Evolutionary conservation across 768 basidiomycete species (phyloP).

Genomic region (Imleria badia): DNA sequence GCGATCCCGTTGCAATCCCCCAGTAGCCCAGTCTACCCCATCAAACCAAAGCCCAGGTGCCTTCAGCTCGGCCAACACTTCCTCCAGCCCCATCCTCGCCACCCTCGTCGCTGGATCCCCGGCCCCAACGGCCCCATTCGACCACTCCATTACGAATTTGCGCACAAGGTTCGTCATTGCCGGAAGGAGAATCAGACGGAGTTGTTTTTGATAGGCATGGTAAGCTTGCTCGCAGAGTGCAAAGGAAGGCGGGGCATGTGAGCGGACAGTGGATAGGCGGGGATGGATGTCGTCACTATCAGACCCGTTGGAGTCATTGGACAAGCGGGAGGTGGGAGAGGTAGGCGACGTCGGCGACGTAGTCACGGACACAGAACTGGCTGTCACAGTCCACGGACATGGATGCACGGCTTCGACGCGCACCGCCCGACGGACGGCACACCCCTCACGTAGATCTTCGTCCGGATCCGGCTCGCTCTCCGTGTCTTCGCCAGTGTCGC

Average conservation of each 20-base stretch:
- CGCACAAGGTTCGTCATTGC: constrained; percentile 70
- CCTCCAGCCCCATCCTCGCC: constrained; percentile 56
- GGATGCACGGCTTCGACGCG: constrained; percentile 43
- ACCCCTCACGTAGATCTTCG: constrained; percentile 19
- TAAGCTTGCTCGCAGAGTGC: constrained; percentile 65
- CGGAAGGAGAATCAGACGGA: constrained; percentile 59
- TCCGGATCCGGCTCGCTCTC: constrained; percentile 30
- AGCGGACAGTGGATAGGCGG: constrained; percentile 42
- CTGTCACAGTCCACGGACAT: constrained; percentile 56
- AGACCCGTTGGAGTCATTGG: constrained; percentile 4
- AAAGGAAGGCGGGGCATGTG: constrained; percentile 59
- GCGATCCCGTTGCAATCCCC: constrained; percentile 23
- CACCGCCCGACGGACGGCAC: constrained; percentile 17
- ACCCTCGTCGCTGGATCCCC: constrained; percentile 58
- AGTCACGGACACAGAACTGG: constrained; percentile 11
- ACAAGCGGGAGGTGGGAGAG: constrained; percentile 16
- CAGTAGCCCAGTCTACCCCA: constrained; percentile 61
- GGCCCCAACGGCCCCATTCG: constrained; percentile 37
- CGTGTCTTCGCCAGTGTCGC: constrained; percentile 25
- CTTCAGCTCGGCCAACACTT: constrained; percentile 55
- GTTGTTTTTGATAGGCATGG: constrained; percentile 54
- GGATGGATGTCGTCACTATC: constrained; percentile 45
- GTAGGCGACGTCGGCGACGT: constrained; percentile 23
- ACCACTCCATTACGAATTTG: constrained; percentile 62
- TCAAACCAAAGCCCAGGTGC: constrained; percentile 68